Conservation (phyloP, 2,329 filamentous ascomycete species). For the Seiridium unicorne region DNA sequence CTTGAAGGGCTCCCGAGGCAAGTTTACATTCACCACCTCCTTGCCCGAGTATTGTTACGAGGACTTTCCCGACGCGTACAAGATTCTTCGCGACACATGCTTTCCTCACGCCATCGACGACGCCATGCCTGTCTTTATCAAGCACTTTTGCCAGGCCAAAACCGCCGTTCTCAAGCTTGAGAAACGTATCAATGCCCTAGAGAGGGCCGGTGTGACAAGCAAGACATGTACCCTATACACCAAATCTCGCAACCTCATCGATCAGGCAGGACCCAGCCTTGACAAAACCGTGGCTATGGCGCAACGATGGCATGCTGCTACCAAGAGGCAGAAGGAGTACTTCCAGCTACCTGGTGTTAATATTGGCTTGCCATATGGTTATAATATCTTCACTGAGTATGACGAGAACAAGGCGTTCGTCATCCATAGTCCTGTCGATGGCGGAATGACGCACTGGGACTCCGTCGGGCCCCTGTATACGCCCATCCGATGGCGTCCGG, state of each 20-base stretch:
- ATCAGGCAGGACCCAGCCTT: background rate
- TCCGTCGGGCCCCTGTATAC: background rate
- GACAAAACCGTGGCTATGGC: background rate
- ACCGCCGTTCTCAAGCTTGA: constrained; percentile 1
- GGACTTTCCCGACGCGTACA: constrained; percentile 3
- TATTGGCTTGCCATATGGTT: constrained; percentile 9
- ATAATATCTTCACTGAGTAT: background rate
- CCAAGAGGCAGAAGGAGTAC: constrained; percentile 2
- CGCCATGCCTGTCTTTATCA: constrained; percentile 6
- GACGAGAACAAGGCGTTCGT: background rate
- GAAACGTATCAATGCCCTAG: background rate
- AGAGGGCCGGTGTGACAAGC: background rate
- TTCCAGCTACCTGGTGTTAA: constrained; percentile 11
- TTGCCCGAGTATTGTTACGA: background rate
- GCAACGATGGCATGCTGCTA: constrained; percentile 4
- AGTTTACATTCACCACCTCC: background rate
- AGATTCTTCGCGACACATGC: constrained; percentile 1
- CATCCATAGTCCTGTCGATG: background rate
- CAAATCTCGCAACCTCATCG: background rate
- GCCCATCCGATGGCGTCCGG: constrained; percentile 7
- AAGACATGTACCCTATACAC: background rate
- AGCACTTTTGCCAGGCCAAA: constrained; percentile 5
- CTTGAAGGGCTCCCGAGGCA: background rate
- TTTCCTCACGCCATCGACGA: constrained; percentile 13
- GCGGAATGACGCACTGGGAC: background rate